Evolutionary conservation across 768 basidiomycete genomes (phyloP).

Genomic region (Boletus fagicola): DNA sequence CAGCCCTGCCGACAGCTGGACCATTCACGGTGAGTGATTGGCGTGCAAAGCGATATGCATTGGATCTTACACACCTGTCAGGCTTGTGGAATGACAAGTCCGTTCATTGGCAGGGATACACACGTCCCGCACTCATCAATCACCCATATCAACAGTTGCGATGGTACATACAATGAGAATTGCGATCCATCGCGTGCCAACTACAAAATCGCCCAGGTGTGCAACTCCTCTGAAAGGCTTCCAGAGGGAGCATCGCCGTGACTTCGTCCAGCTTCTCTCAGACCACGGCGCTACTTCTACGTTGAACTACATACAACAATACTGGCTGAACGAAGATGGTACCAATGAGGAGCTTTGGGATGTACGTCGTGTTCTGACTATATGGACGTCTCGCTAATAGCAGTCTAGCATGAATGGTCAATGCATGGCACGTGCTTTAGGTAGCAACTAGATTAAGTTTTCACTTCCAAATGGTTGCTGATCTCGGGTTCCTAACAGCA

Average conservation of each 20-base stretch:
- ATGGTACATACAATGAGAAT: constrained; percentile 38
- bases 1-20: constrained; percentile 69
- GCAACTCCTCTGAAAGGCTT: constrained; percentile 3
- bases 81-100: constrained; percentile 70
- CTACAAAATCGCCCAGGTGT: constrained; percentile 45
- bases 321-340: constrained; percentile 63
- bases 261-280: constrained; percentile 46
- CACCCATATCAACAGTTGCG: constrained; percentile 45
- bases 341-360: constrained; percentile 67
- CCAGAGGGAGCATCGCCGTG: not conserved
- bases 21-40: constrained; percentile 60
- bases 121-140: not conserved
- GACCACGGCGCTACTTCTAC: constrained; percentile 59
- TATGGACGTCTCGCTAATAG: constrained; percentile 3
- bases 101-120: constrained; percentile 14
- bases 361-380: constrained; percentile 35
- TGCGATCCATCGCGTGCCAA: constrained; percentile 41
- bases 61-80: constrained; percentile 21
- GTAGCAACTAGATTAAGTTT: constrained; percentile 6
- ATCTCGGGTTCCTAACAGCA: constrained; percentile 39
- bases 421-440: constrained; percentile 59
- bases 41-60: not conserved
- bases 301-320: constrained; percentile 56
- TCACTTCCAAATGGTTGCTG: not conserved
- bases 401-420: constrained; percentile 62